These are phyloP conservation scores for Isoetes taiwanensis DNA, from an alignment of 75 land plant genomes.

Conservation along the genomic window DNA sequence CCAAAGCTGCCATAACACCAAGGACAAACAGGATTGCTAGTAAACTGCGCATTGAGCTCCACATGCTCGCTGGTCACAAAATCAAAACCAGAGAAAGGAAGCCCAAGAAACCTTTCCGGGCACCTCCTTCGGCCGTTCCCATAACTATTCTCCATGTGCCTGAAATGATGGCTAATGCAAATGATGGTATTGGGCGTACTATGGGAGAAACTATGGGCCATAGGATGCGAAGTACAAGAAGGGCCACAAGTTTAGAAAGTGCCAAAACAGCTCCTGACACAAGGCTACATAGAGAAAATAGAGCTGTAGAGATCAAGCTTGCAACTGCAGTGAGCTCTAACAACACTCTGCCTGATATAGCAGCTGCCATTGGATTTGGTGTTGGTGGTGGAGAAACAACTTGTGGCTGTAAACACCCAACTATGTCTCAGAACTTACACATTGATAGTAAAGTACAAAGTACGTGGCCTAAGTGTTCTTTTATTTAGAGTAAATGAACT, in stretches of 20 bases:
- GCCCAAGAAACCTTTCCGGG: constrained; percentile 16
- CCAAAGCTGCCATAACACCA: constrained; percentile 46
- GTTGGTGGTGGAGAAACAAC: constrained; percentile 37
- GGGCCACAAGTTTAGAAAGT: constrained; percentile 32
- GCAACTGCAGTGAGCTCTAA: constrained; percentile 57
- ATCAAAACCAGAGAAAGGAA: constrained; percentile 34
- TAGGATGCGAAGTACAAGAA: constrained; percentile 29
- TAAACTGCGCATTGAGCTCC: constrained; percentile 31
- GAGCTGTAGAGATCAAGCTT: constrained; percentile 47
- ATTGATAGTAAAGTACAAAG: too few relatives aligned
- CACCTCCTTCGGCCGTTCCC: constrained; percentile 9
- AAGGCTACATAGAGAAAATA: constrained; percentile 50
- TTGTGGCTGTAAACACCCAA: constrained; percentile 73
- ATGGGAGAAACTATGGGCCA: constrained; percentile 47
- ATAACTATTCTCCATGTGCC: constrained; percentile 14
- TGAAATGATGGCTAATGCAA: constrained; percentile 11
- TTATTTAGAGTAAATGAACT: too few relatives aligned
- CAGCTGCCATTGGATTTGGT: constrained; percentile 76
- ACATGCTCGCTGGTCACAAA: constrained; percentile 32
- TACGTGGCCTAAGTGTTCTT: too few relatives aligned
- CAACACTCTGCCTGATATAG: constrained; percentile 71
- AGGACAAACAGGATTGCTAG: constrained; percentile 37
- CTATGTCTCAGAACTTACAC: too few relatives aligned
- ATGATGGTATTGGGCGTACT: constrained; percentile 14
- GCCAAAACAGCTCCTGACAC: constrained; percentile 47